Percentiles rank a stretch among this genome's conserved stretches.
phyloP scores from a whole-genome alignment of 345 rosid species.

The Gossypium australe region DNA sequence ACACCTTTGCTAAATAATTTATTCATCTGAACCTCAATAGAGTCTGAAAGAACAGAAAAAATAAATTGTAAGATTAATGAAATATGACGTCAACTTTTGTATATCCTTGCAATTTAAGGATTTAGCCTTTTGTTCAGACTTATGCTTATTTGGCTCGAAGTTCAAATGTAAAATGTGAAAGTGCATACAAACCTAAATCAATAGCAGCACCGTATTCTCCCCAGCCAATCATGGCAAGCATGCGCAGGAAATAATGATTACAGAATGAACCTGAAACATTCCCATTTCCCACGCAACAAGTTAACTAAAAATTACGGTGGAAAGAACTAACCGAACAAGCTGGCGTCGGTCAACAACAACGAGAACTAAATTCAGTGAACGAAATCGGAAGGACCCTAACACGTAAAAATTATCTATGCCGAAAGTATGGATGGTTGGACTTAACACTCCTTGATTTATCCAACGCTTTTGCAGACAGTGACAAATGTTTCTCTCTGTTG shows the following conservation, averaged over 20 bases:
- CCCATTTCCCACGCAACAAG: not conserved
- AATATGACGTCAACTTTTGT: not conserved
- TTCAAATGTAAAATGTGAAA: not conserved
- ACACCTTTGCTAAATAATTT: not conserved
- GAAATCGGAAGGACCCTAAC: not conserved
- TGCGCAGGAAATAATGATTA: not conserved
- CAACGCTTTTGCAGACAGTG: not conserved
- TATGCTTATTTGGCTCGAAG: not conserved
- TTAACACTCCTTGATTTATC: not conserved
- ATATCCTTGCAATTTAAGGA: not conserved
- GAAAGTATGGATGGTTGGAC: not conserved
- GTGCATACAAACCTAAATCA: not conserved
- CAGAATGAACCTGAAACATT: not conserved
- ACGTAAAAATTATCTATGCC: not conserved
- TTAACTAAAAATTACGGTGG: too few species aligned
- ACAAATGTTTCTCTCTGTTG: not conserved
- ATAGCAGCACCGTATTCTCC: not conserved
- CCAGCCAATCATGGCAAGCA: not conserved
- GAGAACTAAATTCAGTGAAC: too few species aligned
- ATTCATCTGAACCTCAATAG: not conserved
- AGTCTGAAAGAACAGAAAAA: not conserved
- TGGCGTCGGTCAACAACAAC: too few species aligned
- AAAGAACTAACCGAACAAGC: too few species aligned
- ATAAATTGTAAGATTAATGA: not conserved
- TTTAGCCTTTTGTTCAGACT: not conserved